phyloP scores from a whole-genome alignment of 2,329 filamentous ascomycete genomes.

The Talaromyces piceae region DNA sequence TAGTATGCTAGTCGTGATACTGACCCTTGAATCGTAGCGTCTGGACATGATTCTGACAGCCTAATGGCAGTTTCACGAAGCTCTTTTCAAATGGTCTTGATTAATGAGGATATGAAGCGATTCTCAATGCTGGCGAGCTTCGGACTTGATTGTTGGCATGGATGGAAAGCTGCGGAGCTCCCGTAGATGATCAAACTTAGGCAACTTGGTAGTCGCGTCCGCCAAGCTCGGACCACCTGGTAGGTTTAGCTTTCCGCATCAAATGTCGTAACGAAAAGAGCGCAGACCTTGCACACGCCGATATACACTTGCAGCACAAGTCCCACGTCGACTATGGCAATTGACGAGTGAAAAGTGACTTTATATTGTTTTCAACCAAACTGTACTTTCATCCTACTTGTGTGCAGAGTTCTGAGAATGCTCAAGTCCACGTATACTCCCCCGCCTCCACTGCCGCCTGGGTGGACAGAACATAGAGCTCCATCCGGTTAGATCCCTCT shows the following conservation, averaged over 20 bases:
- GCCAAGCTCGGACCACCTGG: slow-evolving; percentile 34
- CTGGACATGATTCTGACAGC: slow-evolving; percentile 64
- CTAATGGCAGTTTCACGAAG: neutral
- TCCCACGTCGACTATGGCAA: neutral
- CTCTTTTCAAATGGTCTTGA: neutral
- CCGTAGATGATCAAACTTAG: slow-evolving; percentile 25
- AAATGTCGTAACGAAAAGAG: slow-evolving; percentile 8
- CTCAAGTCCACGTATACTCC: slow-evolving; percentile 70
- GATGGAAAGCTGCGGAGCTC: slow-evolving; percentile 24
- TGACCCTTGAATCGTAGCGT: slow-evolving; percentile 93
- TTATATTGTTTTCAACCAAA: neutral
- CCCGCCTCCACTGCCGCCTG: slow-evolving; percentile 60
- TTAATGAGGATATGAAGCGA: neutral
- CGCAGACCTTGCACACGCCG: slow-evolving; percentile 3
- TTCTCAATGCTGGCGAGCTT: slow-evolving; percentile 8
- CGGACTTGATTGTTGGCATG: slow-evolving; percentile 10
- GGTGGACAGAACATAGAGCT: slow-evolving; percentile 91
- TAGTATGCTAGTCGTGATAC: slow-evolving; percentile 15
- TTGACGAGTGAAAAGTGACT: neutral
- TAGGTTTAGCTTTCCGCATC: slow-evolving; percentile 17
- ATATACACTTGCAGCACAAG: neutral
- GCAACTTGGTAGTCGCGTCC: slow-evolving; percentile 34
- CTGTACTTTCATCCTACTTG: neutral
- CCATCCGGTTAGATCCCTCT: slow-evolving; percentile 53
- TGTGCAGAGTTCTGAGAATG: slow-evolving; percentile 40